A percentile compares a stretch with the other conserved stretches of the same genome.
These are phyloP conservation scores for Colletotrichum musae DNA, from an alignment of 2,329 filamentous ascomycete species.

Conservation along the genomic window DNA sequence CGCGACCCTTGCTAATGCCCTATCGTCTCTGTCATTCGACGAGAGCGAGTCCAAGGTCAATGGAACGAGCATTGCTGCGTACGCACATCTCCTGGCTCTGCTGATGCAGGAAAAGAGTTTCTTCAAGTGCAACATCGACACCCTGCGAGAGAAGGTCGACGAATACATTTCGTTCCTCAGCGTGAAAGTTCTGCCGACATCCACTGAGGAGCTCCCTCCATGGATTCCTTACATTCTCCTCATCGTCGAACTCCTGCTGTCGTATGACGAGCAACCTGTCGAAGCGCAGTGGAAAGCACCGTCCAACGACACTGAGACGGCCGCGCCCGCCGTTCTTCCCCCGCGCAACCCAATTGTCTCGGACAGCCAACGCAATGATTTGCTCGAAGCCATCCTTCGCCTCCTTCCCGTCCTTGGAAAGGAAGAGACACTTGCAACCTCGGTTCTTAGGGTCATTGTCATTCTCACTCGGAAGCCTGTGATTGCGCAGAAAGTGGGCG, in stretches of 20 bases:
- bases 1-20: conserved; percentile 84
- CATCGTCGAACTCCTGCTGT: conserved; percentile 90
- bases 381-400: conserved; percentile 85
- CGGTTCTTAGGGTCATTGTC: conserved; percentile 85
- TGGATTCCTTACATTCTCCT: conserved; percentile 94
- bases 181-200: conserved; percentile 56
- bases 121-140: conserved; percentile 81
- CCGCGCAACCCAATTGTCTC: conserved; percentile 65
- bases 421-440: conserved; percentile 86
- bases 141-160: conserved; percentile 82
- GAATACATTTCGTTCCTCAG: conserved; percentile 86
- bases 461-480: conserved; percentile 86
- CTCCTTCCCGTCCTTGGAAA: conserved; percentile 90
- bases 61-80: conserved; percentile 80
- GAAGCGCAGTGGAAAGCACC: conserved; percentile 79
- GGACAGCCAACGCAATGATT: conserved; percentile 74
- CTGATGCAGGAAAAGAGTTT: conserved; percentile 88
- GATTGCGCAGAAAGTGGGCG: conserved; percentile 82
- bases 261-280: conserved; percentile 86
- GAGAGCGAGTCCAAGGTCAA: conserved; percentile 77
- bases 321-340: conserved; percentile 68
- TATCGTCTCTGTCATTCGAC: conserved; percentile 78
- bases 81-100: conserved; percentile 91
- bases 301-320: conserved; percentile 61
- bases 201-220: conserved; percentile 81